Evolutionary conservation across 495 filamentous ascomycete genomes (phyloP), one percentile per base, ranked within the genome.

Genomic region (Hyaloscypha variabilis): DNA sequence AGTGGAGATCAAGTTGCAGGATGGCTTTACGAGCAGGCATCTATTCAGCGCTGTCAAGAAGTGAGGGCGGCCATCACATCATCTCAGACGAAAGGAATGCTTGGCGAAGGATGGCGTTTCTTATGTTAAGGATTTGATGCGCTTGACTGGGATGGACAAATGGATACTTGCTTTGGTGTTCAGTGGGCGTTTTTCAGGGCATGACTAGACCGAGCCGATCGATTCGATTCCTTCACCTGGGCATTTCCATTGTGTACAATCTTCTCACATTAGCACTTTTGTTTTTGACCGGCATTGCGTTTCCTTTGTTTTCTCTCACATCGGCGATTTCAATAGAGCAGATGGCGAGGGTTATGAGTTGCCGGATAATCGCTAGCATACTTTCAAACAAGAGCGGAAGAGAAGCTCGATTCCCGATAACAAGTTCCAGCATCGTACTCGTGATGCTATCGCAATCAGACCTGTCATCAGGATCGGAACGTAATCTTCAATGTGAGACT

Each of bases 11-110:
- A 72, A 68, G 66, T 65, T 83, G 36, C 82, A 84, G 25, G 87
- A 91, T 58, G 89, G 88, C 67, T 90, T 83, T 65, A 76, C 79
- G 60, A 90, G 87, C 74, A 80, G 91, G 71, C 66, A 69, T 49
- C 8, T 50, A 13, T 73, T 73, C 34, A 65, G 65, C 2, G 57
- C 51, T 24, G 25, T 19, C 19, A 50, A 50, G 58, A 50, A 61
- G 17, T 59, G 30, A 59, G 21, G 39, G 39, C 17, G 39, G 17
- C 4, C 4, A 46, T 46, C 10, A 46, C 2, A 17, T 46, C 39
- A 34, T 34, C 6, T 46, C 2, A 46, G 13, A 46, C 17, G 39
- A 46, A 34, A 8, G 31, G n/a, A n/a, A 14, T 46, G 39, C 39
- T 46, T 17, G 39, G 39, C 39, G 39, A 46, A 46, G 39, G 6